A percentile compares a stretch with the other conserved stretches of the same genome.
Evolutionary conservation across 164 flowering plant species (phyloP).

Genomic region (Cinnamomum chago): DNA sequence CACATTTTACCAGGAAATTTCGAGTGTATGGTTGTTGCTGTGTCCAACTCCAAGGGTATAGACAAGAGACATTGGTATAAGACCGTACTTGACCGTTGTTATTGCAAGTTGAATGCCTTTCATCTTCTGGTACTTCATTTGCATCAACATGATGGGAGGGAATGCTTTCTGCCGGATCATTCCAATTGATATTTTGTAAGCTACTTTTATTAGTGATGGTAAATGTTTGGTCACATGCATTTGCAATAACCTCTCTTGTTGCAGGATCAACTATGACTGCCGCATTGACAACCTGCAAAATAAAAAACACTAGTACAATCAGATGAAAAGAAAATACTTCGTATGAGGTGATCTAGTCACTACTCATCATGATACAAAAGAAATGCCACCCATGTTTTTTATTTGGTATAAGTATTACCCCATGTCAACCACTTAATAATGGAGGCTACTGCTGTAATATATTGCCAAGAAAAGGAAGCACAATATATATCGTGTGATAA

Average conservation of each 20-base stretch:
- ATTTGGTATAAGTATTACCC: background rate
- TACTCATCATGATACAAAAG: background rate
- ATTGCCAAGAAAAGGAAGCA: background rate
- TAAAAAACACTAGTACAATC: background rate
- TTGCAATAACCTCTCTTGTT: constrained; percentile 50
- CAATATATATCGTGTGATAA: background rate
- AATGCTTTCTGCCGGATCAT: constrained; percentile 10
- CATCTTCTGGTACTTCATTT: constrained; percentile 16
- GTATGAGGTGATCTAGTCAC: background rate
- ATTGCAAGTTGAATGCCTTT: constrained; percentile 13
- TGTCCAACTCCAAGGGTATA: constrained; percentile 73
- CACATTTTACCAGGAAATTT: background rate
- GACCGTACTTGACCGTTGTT: constrained; percentile 14
- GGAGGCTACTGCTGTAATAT: background rate
- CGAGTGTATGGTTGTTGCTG: constrained; percentile 14
- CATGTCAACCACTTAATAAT: background rate
- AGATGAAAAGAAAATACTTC: background rate
- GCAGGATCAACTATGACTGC: constrained; percentile 89
- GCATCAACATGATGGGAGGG: constrained; percentile 17
- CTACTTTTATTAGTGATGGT: constrained; percentile 8
- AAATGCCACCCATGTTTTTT: no score
- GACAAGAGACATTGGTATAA: constrained; percentile 46
- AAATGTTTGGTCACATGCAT: constrained; percentile 55
- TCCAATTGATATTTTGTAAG: constrained; percentile 11
- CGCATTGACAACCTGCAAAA: constrained; percentile 65